A percentile compares a stretch with the other conserved stretches of the same genome.
Evolutionary conservation across 2,329 filamentous ascomycete genomes (phyloP).

Genomic region (Triangularia setosa): DNA sequence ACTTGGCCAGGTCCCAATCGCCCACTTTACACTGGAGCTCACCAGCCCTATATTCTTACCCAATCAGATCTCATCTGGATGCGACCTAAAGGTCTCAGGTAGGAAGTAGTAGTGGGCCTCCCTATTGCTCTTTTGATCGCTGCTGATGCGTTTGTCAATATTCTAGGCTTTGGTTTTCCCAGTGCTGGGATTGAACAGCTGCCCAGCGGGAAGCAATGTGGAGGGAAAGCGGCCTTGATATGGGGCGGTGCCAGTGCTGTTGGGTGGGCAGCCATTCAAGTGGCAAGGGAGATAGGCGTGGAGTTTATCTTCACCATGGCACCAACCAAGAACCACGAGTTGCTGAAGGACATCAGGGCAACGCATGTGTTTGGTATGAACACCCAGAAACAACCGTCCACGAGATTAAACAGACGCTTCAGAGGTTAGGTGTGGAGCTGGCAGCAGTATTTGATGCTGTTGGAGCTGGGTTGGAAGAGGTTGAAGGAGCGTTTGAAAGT

Average conservation of each 20-base stretch:
- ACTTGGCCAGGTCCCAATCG: slow-evolving; percentile 14
- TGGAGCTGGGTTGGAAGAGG: background rate
- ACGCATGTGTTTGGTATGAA: slow-evolving; percentile 35
- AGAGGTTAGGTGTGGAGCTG: background rate
- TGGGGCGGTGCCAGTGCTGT: slow-evolving; percentile 38
- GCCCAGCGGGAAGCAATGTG: background rate
- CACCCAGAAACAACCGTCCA: slow-evolving; percentile 1
- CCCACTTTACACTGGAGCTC: slow-evolving; percentile 19
- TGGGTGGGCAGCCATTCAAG: slow-evolving; percentile 34
- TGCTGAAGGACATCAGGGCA: slow-evolving; percentile 33
- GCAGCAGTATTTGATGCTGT: slow-evolving; percentile 9
- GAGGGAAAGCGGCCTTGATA: slow-evolving; percentile 29
- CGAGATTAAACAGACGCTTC: slow-evolving; percentile 8
- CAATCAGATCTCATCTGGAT: background rate
- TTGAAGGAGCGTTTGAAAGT: background rate
- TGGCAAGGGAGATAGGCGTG: slow-evolving; percentile 32
- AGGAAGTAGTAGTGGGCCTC: slow-evolving; percentile 18
- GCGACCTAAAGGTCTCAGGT: background rate
- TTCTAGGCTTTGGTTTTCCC: slow-evolving; percentile 17
- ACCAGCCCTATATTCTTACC: slow-evolving; percentile 22
- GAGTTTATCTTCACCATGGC: slow-evolving; percentile 33
- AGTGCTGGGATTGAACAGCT: slow-evolving; percentile 3
- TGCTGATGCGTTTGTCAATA: slow-evolving; percentile 24
- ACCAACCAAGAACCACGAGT: slow-evolving; percentile 30
- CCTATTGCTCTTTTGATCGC: slow-evolving; percentile 19